phyloP scores from a whole-genome alignment of 2,329 filamentous ascomycete species.

The Paradendryphiella salina region DNA sequence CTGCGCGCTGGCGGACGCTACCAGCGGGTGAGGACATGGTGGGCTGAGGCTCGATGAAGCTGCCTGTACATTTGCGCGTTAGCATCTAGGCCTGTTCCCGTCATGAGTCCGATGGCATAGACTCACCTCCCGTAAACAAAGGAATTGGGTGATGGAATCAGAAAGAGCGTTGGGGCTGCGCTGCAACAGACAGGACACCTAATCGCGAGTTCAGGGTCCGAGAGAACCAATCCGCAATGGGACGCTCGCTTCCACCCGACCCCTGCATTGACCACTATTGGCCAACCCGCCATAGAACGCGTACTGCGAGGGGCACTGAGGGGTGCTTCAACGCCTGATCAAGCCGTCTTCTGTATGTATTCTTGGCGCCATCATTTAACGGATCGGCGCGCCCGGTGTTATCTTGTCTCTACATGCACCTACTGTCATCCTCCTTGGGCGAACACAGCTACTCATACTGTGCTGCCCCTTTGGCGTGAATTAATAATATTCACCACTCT shows the following conservation, averaged over 20 bases:
- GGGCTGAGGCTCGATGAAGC: conserved; percentile 30
- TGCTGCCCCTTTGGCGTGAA: background rate
- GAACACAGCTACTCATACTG: background rate
- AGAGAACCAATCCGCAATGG: conserved; percentile 10
- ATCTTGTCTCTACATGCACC: background rate
- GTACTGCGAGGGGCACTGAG: conserved; percentile 8
- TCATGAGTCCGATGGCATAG: conserved; percentile 4
- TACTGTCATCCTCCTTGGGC: background rate
- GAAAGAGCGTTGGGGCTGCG: conserved; percentile 25
- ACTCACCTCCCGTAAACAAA: conserved; percentile 30
- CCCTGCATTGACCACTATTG: conserved; percentile 16
- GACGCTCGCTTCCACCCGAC: conserved; percentile 14
- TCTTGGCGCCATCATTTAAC: conserved; percentile 4
- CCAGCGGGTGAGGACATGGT: conserved; percentile 47
- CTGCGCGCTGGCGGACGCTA: conserved; percentile 43
- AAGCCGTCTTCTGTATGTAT: conserved; percentile 1
- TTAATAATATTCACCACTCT: background rate
- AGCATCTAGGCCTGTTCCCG: conserved; percentile 11
- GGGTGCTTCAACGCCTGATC: background rate
- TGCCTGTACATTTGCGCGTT: conserved; percentile 27
- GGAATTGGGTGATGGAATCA: conserved; percentile 22
- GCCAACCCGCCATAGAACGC: conserved; percentile 8
- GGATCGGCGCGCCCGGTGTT: conserved; percentile 4
- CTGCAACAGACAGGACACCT: conserved; percentile 28
- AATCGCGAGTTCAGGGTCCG: conserved; percentile 26